A percentile compares a stretch with the other conserved stretches of the same genome.
Evolutionary conservation across 352 stramenopile species (phyloP).

Genomic region (Phytopythium cucurbitacearum): DNA sequence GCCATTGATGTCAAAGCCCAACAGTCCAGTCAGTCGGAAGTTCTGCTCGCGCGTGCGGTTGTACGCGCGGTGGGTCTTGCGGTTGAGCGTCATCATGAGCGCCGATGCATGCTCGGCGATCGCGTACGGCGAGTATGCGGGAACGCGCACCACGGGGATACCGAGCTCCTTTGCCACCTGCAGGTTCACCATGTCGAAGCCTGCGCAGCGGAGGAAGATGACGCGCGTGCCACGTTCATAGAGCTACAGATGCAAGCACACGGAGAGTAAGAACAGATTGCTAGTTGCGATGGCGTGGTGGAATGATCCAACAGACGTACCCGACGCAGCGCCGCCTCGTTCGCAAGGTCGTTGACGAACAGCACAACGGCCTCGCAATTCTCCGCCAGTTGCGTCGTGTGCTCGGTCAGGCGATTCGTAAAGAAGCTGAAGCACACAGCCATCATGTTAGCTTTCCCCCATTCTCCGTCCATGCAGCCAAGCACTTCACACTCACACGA

Average conservation of each 20-base stretch:
- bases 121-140: constrained; percentile 69
- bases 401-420: constrained; percentile 36
- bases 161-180: constrained; percentile 39
- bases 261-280: too few relatives aligned
- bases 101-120: constrained; percentile 73
- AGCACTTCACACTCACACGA: constrained; percentile 21
- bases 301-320: too few relatives aligned
- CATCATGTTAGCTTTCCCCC: neutral
- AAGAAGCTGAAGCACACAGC: constrained; percentile 34
- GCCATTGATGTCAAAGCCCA: constrained; percentile 64
- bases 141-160: constrained; percentile 48
- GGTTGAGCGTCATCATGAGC: constrained; percentile 71
- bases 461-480: neutral
- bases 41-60: constrained; percentile 58
- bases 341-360: constrained; percentile 85
- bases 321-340: constrained; percentile 43
- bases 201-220: constrained; percentile 65
- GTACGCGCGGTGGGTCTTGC: constrained; percentile 50
- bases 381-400: constrained; percentile 46
- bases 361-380: constrained; percentile 65
- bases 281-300: too few relatives aligned
- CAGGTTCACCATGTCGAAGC: constrained; percentile 69
- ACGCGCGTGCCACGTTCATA: constrained; percentile 35
- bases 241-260: constrained; percentile 12
- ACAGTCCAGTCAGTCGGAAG: constrained; percentile 40